Evolutionary conservation across 192 early-diverging fungal genomes (phyloP), one percentile per base, ranked within the genome.

Genomic region (Mycoemilia scoparia): DNA sequence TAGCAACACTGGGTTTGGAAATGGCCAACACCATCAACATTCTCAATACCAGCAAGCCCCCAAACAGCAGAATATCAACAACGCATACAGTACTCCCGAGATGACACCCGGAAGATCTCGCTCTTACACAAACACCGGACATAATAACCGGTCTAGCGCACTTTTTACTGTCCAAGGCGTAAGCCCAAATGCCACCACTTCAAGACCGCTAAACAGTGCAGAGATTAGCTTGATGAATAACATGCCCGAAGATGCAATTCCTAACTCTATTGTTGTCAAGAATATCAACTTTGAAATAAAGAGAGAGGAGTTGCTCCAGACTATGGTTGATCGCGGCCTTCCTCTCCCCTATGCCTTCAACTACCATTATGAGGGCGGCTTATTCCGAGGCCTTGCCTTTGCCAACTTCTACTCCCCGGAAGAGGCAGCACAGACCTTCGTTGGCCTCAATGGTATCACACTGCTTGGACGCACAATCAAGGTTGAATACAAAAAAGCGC

Each of bases 221-320:
- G 59, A 62, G 39, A 56, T 48, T 38, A 54, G 53, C 31, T 43
- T 62, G 29, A 62, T 62, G 59, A 54, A 52, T 22, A 62, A 62
- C 38, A 62, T 62, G 59, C 59, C 59, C 7, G 59, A 62, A 34
- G 59, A 62, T 20, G 59, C 59, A 13, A 83, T 83, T 35, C 70
- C 73, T 12, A 83, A 72, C 12, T 76, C 79, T 0, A 70, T 83
- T 34, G 79, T 83, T 19, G 77, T 83, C 51, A 83, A 83, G 51
- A 83, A 83, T 56, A 83, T 83, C 54, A 74, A 72, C 24, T 83
- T 83, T 54, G 66, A 69, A 9, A 62, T 83, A 28, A 79, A 83
- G 61, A 72, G 75, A 29, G 79, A 83, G 45, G 71, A 71, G 8
- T 59, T 83, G 35, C 32, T 83, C 25, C 67, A 66, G 12, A 76